Conservation (phyloP, 2,329 filamentous ascomycete genomes). For the Diplodia corticola region DNA sequence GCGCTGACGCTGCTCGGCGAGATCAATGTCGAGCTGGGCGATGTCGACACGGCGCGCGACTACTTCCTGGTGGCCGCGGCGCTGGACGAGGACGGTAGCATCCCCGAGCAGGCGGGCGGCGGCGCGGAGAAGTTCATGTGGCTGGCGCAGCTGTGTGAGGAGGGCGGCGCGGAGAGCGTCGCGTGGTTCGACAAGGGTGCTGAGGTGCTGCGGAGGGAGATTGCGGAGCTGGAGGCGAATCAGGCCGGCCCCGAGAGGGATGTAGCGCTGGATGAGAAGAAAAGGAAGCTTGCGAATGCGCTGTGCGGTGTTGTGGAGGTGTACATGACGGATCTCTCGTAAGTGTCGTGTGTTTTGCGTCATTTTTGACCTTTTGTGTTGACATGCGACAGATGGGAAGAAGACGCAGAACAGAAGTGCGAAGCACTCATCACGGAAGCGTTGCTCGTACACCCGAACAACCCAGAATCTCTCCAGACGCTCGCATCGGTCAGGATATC, state of each 20-base stretch:
- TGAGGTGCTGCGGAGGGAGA: conserved; percentile 68
- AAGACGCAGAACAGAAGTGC: conserved; percentile 84
- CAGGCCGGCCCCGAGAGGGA: conserved; percentile 37
- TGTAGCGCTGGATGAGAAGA: conserved; percentile 64
- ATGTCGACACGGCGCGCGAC: conserved; percentile 70
- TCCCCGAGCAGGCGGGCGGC: conserved; percentile 71
- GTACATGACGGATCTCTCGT: conserved; percentile 97
- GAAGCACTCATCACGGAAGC: conserved; percentile 89
- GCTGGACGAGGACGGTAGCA: conserved; percentile 73
- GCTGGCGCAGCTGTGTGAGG: conserved; percentile 81
- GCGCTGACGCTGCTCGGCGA: conserved; percentile 78
- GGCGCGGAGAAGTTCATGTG: conserved; percentile 94
- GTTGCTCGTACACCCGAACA: conserved; percentile 76
- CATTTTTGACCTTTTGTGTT: background rate
- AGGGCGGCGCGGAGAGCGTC: conserved; percentile 61
- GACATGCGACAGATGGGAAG: conserved; percentile 61
- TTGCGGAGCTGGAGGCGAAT: conserved; percentile 61
- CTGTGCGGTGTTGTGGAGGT: conserved; percentile 93
- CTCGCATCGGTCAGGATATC: conserved; percentile 92
- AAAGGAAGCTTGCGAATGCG: conserved; percentile 81
- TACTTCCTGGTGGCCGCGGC: conserved; percentile 72
- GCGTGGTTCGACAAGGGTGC: conserved; percentile 68
- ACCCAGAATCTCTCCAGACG: conserved; percentile 90
- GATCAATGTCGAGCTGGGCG: conserved; percentile 78
- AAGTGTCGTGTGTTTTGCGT: conserved; percentile 41